Base-by-base conservation (phyloP, 495 filamentous ascomycete genomes). In the Daldinia bambusicola region DNA sequence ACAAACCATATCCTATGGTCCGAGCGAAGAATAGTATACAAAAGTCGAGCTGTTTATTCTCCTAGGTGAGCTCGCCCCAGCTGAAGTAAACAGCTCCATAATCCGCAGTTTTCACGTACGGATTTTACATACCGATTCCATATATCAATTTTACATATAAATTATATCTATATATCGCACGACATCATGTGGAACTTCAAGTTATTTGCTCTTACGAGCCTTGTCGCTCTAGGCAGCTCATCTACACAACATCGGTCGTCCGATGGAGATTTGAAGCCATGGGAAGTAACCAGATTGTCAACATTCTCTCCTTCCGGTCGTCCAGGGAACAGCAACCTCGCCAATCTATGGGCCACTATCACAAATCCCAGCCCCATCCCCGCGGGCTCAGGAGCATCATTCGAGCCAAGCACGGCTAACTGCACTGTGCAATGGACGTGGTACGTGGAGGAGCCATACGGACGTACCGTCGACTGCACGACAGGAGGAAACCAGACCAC, bases 231-330 rank as follows among this genome's bases (percentile, higher is more conserved):
- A 48, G 60, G n/a, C 31, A 12, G 18, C 41, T 63, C 63, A 38
- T 55, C 63, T 9, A 20, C 20, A 7, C 13, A 16, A 38, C 2
- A 55, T 22, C 59, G 13, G 45, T 52, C 22, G 40, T 38, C 37
- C 10, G 7, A 34, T 0, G 14, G 0, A 32, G 57, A 41, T 8
- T 8, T 61, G 20, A 30, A 65, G 38, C 48, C 63, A 41, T 73
- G 70, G 66, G 20, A 69, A 50, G 65, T 69, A n/a, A 66, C 61
- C 14, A 43, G 10, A 16, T 26, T 73, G 2, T 36, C 12, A 13
- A 66, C 66, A 4, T 62, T 38, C 20, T 61, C 65, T 12, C 70
- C 70, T 10, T 66, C 70, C 9, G 70, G 66, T 6, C 70, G 70
- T 43, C 66, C 70, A 0, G 60, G 55, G 2, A 63, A 22, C 10